Base-by-base conservation (phyloP, 225 moss, liverwort and hornwort species). In the Pseudisothecium myosuroides region DNA sequence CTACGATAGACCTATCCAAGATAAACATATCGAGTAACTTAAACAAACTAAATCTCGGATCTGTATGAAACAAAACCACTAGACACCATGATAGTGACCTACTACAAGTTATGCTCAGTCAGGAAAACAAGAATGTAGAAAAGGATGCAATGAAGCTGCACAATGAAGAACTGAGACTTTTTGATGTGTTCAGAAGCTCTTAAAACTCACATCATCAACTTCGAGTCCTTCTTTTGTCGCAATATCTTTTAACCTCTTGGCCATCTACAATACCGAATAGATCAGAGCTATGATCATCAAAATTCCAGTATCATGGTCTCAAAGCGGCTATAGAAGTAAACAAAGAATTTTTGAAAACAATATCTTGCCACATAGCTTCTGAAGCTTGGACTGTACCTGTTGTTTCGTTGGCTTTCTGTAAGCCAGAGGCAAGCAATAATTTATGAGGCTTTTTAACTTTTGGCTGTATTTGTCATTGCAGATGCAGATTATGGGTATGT, bases 351-450 rank as follows among this genome's bases (percentile, higher is more conserved):
- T 54, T 32, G 21, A 85, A 82, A 83, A 71, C 29, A 64, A 65
- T 19, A 73, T 79, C 58, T 43, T 47, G 59, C 72, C 43, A 27
- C 23, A 85, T 37, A 80, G 28, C 63, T 86, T 89, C 83, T 69
- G 63, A 76, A 88, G 68, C 79, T 79, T 65, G 34, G 24, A 83
- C 62, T 86, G 63, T 88, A 97, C 98, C 99, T 99, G 99, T 87
- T 94, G 96, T 89, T 97, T 99, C 80, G 97, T 97, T 72, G 99
- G 99, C 88, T 97, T 99, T 89, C 97, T 94, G 92, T 92, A 99
- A 37, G 91, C 86, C 87, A 99, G 90, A 80, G 96, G 95, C 85
- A 97, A 92, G 87, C 98, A 99, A 84, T 99, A 94, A 87, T 97
- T 99, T 63, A 92, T 91, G 41, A 99, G 97, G 92, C 95, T 96